Conservation (phyloP, 1,284 basidiomycete species). For the Ganoderma sinense region DNA sequence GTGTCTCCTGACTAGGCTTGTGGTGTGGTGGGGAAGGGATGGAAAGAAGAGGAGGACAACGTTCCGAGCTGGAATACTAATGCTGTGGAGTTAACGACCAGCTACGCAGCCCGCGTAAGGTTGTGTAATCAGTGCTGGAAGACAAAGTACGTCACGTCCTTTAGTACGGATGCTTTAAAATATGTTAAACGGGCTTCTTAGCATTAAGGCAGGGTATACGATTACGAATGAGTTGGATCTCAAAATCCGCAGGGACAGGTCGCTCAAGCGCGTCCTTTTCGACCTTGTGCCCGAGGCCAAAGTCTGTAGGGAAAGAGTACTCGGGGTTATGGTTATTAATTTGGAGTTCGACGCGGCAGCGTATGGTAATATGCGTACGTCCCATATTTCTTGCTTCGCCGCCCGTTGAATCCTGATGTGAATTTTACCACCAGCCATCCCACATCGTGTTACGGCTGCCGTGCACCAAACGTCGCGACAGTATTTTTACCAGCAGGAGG, state of each 20-base stretch:
- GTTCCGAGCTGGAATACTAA: too few species aligned
- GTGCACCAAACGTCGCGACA: not conserved
- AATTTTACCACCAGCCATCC: not conserved
- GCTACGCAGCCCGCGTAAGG: slow-evolving; percentile 7
- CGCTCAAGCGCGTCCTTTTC: slow-evolving; percentile 1
- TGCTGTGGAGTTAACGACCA: not conserved
- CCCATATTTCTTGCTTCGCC: not conserved
- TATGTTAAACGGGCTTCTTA: not conserved
- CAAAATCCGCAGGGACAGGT: not conserved
- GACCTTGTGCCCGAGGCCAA: not conserved
- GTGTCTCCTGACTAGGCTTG: too few species aligned
- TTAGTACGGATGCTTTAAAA: not conserved
- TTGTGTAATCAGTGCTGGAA: slow-evolving; percentile 8
- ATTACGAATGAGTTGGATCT: not conserved
- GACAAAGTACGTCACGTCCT: not conserved
- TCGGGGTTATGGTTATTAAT: too few species aligned
- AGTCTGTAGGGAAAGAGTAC: not conserved
- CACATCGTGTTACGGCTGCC: not conserved
- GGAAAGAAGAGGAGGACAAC: too few species aligned
- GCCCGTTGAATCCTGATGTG: not conserved
- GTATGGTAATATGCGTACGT: not conserved
- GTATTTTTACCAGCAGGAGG: slow-evolving; percentile 8
- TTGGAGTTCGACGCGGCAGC: too few species aligned
- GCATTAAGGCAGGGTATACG: not conserved
- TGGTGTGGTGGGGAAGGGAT: too few species aligned